These are phyloP conservation scores for Exophiala oligosperma DNA, from an alignment of 2,329 filamentous ascomycete species.

Conservation along the genomic window DNA sequence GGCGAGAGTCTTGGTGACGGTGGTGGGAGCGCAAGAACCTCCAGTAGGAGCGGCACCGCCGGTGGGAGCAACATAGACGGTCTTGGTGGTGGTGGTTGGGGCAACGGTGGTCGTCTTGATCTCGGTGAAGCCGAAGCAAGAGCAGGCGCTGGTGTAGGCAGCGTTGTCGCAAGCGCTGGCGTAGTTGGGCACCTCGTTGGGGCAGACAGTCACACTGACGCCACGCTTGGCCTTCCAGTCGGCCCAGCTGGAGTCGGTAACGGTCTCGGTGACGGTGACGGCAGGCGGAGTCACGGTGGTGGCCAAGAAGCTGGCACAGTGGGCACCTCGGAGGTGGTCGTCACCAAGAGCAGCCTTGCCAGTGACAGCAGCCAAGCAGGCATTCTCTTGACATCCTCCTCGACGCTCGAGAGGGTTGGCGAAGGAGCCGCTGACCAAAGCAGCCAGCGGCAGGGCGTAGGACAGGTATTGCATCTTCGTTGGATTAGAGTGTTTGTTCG, in stretches of 20 bases:
- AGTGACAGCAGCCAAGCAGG: slow-evolving; percentile 28
- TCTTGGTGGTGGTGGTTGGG: slow-evolving; percentile 29
- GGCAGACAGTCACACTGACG: slow-evolving; percentile 26
- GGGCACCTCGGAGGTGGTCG: slow-evolving; percentile 18
- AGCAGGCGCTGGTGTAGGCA: slow-evolving; percentile 28
- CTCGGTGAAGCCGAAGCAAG: slow-evolving; percentile 23
- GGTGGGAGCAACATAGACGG: slow-evolving; percentile 25
- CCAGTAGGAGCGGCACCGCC: slow-evolving; percentile 12
- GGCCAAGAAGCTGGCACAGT: slow-evolving; percentile 28
- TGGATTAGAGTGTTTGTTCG: slow-evolving; percentile 8
- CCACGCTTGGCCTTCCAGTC: slow-evolving; percentile 17
- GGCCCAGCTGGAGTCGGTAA: slow-evolving; percentile 4
- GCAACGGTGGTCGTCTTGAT: slow-evolving; percentile 27
- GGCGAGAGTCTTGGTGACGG: slow-evolving; percentile 7
- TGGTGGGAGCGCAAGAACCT: slow-evolving; percentile 4
- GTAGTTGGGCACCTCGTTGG: slow-evolving; percentile 30
- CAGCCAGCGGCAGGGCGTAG: slow-evolving; percentile 27
- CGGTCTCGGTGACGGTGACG: slow-evolving; percentile 19
- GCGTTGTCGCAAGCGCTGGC: slow-evolving; percentile 27
- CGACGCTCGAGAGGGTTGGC: slow-evolving; percentile 19
- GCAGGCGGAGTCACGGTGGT: slow-evolving; percentile 20
- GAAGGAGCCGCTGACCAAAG: slow-evolving; percentile 24
- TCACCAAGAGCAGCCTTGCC: slow-evolving; percentile 29
- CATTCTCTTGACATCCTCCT: slow-evolving; percentile 6
- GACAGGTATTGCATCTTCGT: slow-evolving; percentile 25